Base-by-base conservation (phyloP, 345 rosid species). In the Toxicodendron radicans region DNA sequence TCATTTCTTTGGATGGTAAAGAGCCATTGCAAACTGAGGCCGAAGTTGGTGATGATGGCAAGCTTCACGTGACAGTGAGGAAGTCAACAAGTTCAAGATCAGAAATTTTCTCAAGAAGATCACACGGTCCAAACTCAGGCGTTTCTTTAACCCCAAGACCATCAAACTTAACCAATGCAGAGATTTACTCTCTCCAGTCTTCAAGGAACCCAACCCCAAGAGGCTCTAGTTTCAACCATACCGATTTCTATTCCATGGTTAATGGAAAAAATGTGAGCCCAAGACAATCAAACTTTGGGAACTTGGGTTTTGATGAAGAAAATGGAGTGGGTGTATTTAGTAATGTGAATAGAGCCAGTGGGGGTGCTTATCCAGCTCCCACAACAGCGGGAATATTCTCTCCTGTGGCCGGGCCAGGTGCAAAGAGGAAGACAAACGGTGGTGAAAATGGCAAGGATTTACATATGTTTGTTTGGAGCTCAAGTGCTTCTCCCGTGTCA, bases 391-490 rank as follows among this genome's bases (percentile, higher is more conserved):
- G 95, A 57, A 77, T 90, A 18, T 90, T 90, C 81, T 88, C 95
- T 23, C 94, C 89, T 0, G 82, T 77, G 38, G 73, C 77, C 2
- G 80, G 81, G 16, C 80, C 89, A 0, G 85, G 81, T 4, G 80
- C 76, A 0, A 88, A 85, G 70, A 86, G 80, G 83, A 82, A 82
- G 69, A 66, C 79, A 20, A 85, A 83, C 32, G 90, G 84, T 20
- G 68, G 75, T n/a, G 91, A 83, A 43, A 80, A 85, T 70, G 92
- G 89, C 33, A 93, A 91, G 82, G 99, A 95, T 67, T 85, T 95
- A 57, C 99, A 95, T 65, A 95, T 95, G 99, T 93, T 93, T 46
- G 93, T 95, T 1, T 95, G 99, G 99, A 95, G 97, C 82, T 93
- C 99, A 5, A 93, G 90, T 63, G 98, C 97, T 53, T 95, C 99